Conservation (phyloP, 495 filamentous ascomycete genomes). For the Cudoniella acicularis region DNA sequence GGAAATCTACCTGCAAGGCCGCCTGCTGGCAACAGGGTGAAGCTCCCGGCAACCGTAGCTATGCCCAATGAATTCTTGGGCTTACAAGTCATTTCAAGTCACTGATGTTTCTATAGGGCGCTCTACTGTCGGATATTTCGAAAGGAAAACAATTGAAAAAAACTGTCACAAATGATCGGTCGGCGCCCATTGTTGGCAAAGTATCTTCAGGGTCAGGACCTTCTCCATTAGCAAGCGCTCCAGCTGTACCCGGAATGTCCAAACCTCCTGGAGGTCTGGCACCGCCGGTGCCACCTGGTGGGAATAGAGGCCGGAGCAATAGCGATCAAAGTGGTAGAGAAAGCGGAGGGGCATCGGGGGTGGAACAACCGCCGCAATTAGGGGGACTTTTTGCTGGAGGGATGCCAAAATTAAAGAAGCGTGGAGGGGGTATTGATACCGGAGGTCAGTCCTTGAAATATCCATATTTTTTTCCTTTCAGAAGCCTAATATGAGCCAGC, state of each 20-base stretch:
- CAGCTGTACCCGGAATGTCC: slow-evolving; percentile 69
- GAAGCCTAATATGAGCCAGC: slow-evolving; percentile 44
- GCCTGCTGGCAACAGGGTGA: slow-evolving; percentile 28
- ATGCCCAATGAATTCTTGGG: slow-evolving; percentile 22
- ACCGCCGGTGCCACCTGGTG: slow-evolving; percentile 63
- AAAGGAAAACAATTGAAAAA: slow-evolving; percentile 84
- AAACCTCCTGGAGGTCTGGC: slow-evolving; percentile 64
- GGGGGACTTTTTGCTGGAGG: slow-evolving; percentile 89
- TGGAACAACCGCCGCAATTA: slow-evolving; percentile 71
- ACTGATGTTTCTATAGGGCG: slow-evolving; percentile 54
- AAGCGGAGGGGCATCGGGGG: slow-evolving; percentile 27
- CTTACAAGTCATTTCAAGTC: slow-evolving; percentile 15
- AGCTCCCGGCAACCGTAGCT: slow-evolving; percentile 16
- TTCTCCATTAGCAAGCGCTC: slow-evolving; percentile 65
- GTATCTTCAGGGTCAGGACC: slow-evolving; percentile 45
- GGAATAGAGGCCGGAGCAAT: slow-evolving; percentile 72
- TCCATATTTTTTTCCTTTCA: neutral
- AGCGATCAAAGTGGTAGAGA: slow-evolving; percentile 61
- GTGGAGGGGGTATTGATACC: slow-evolving; percentile 81
- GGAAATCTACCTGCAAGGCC: slow-evolving; percentile 27
- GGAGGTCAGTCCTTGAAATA: slow-evolving; percentile 60
- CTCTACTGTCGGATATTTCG: slow-evolving; percentile 82
- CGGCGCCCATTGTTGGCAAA: slow-evolving; percentile 67
- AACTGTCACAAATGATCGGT: slow-evolving; percentile 90
- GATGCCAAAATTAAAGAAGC: slow-evolving; percentile 90